A percentile compares a stretch with the other conserved stretches of the same genome.
Conservation (phyloP, 345 rosid species). For the Trapa incisa region DNA sequence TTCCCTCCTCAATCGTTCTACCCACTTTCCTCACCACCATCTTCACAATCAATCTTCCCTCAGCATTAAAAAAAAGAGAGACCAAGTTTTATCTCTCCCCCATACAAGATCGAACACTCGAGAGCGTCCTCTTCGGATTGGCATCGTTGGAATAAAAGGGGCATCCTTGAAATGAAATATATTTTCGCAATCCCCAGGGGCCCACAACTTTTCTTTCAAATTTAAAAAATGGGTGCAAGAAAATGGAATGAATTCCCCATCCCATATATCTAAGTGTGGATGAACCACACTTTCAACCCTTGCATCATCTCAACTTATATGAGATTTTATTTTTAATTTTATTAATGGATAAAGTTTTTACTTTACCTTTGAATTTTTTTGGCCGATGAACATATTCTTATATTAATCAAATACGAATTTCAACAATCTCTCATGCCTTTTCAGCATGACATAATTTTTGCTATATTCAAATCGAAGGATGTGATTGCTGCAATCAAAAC, state of each 20-base stretch:
- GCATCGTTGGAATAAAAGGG: not conserved
- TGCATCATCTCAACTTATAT: not conserved
- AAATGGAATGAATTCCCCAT: not conserved
- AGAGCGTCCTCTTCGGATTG: not conserved
- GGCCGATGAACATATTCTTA: too few relatives aligned
- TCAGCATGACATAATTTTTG: too few relatives aligned
- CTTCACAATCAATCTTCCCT: conserved; percentile 9
- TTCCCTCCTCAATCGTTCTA: conserved; percentile 93
- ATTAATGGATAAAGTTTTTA: too few relatives aligned
- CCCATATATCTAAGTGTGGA: too few relatives aligned
- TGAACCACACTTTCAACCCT: too few relatives aligned
- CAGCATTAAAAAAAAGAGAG: not conserved
- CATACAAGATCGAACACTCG: not conserved
- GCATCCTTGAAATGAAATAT: not conserved
- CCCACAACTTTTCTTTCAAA: not conserved
- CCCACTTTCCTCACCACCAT: conserved; percentile 95
- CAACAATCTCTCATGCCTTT: too few relatives aligned
- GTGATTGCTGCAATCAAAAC: too few relatives aligned
- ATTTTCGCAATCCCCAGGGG: not conserved
- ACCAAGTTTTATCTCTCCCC: not conserved
- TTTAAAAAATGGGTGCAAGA: not conserved
- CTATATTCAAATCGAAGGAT: too few relatives aligned
- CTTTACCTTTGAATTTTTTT: too few relatives aligned
- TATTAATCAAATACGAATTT: too few relatives aligned
- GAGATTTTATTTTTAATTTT: too few relatives aligned